A percentile compares a stretch with the other conserved stretches of the same genome.
These are phyloP conservation scores for Thielaviopsis musarum DNA, from an alignment of 2,329 filamentous ascomycete genomes.

Conservation along the genomic window DNA sequence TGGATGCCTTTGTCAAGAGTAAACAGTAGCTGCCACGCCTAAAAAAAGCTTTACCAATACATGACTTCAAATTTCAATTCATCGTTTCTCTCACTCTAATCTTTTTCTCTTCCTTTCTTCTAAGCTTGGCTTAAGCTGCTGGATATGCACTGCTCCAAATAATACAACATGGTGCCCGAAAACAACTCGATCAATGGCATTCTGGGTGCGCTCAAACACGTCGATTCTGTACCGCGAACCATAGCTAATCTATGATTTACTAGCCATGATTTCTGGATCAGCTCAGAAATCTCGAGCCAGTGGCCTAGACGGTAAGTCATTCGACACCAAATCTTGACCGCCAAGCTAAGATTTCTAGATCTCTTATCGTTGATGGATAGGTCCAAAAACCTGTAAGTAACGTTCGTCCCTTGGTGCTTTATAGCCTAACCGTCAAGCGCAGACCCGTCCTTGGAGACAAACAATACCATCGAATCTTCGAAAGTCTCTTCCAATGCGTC, in stretches of 20 bases:
- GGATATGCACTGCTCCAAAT: neutral
- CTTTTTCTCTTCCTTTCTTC: neutral
- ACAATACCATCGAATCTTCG: conserved; percentile 65
- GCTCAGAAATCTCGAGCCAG: conserved; percentile 23
- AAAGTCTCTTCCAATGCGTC: conserved; percentile 57
- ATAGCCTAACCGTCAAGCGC: neutral
- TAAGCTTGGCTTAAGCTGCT: neutral
- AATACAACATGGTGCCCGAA: conserved; percentile 19
- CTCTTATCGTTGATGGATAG: conserved; percentile 23
- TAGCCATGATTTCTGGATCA: conserved; percentile 7
- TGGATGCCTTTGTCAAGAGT: neutral
- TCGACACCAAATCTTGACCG: neutral
- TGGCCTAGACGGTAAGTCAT: conserved; percentile 24
- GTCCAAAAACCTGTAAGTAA: conserved; percentile 21
- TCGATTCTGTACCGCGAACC: conserved; percentile 13
- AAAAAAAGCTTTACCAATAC: neutral
- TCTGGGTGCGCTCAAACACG: conserved; percentile 21
- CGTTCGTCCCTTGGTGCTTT: neutral
- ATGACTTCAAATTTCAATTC: no score
- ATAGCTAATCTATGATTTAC: conserved; percentile 15
- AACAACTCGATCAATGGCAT: conserved; percentile 21
- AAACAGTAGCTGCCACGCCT: neutral
- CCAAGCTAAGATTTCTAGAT: conserved; percentile 16
- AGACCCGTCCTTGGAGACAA: conserved; percentile 44
- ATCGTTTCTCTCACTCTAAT: neutral